Evolutionary conservation across 257 asterid species (phyloP).

Genomic region (Oldenlandia corymbosa): DNA sequence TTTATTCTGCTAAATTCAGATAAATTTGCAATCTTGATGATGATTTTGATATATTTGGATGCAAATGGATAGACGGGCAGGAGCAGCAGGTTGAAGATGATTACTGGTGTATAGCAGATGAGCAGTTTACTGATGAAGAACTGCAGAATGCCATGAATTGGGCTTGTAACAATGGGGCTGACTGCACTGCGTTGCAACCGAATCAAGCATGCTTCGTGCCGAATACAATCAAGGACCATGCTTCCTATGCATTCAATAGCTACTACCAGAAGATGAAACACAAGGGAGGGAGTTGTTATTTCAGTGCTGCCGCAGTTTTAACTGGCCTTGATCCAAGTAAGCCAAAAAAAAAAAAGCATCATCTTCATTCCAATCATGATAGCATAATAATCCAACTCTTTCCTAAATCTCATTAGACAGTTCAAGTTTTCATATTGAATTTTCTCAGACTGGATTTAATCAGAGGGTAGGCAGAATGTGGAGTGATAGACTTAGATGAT

Average conservation of each 20-base stretch:
- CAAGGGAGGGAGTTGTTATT: slow-evolving; percentile 69
- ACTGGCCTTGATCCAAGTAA: slow-evolving; percentile 70
- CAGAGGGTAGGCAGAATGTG: too few species aligned
- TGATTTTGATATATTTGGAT: background rate
- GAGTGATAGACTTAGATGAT: background rate
- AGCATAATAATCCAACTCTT: too few species aligned
- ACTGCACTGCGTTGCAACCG: slow-evolving; percentile 47
- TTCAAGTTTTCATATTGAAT: background rate
- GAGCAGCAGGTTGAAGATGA: slow-evolving; percentile 67
- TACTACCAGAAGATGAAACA: slow-evolving; percentile 69
- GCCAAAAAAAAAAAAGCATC: slow-evolving; percentile 3
- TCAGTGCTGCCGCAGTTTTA: slow-evolving; percentile 66
- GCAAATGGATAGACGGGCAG: slow-evolving; percentile 20
- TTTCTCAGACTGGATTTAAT: too few species aligned
- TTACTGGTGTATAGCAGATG: slow-evolving; percentile 84
- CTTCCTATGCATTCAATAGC: slow-evolving; percentile 82
- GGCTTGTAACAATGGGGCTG: slow-evolving; percentile 82
- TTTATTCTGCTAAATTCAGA: too few species aligned
- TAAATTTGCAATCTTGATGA: too few species aligned
- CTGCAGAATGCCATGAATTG: slow-evolving; percentile 52
- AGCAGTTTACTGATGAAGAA: slow-evolving; percentile 57
- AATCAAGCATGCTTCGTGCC: slow-evolving; percentile 47
- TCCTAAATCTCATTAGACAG: background rate
- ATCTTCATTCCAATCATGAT: too few species aligned
- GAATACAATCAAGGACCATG: slow-evolving; percentile 52